Evolutionary conservation across 495 filamentous ascomycete species (phyloP).

Genomic region (Hypoxylon lenormandii): DNA sequence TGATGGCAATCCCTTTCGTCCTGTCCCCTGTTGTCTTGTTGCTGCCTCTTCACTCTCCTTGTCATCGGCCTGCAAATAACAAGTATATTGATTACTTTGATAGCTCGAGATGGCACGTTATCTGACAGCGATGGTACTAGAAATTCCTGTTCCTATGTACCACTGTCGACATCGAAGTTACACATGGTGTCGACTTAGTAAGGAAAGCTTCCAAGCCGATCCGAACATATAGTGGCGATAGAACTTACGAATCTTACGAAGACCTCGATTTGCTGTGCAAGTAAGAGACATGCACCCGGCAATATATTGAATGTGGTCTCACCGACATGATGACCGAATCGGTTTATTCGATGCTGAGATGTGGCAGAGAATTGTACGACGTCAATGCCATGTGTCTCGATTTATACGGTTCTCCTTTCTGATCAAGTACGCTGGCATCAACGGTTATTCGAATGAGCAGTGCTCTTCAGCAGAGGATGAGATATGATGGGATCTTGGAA

Average conservation of each 20-base stretch:
- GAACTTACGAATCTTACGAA: constrained; percentile 17
- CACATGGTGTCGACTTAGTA: constrained; percentile 14
- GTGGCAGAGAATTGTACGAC: constrained; percentile 32
- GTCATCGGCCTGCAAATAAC: not conserved
- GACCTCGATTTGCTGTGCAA: constrained; percentile 1
- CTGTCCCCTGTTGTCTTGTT: not conserved
- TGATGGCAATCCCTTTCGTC: not conserved
- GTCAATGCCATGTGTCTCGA: constrained; percentile 35
- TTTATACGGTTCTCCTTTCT: constrained; percentile 12
- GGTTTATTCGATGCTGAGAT: constrained; percentile 27
- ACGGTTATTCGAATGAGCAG: not conserved
- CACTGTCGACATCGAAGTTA: constrained; percentile 7
- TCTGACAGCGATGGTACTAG: not conserved
- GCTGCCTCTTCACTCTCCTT: not conserved
- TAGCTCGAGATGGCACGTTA: not conserved
- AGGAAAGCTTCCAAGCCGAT: constrained; percentile 19
- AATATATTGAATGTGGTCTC: constrained; percentile 15
- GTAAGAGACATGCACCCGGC: constrained; percentile 5
- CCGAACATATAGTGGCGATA: constrained; percentile 9
- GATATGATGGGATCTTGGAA: constrained; percentile 7
- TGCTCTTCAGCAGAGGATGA: constrained; percentile 16
- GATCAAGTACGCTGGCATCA: constrained; percentile 12
- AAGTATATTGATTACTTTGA: not conserved
- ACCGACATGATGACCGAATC: constrained; percentile 15
- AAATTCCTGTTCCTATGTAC: constrained; percentile 5